Conservation (phyloP, 73 alveolate genomes). For the Loxodes magnus region DNA sequence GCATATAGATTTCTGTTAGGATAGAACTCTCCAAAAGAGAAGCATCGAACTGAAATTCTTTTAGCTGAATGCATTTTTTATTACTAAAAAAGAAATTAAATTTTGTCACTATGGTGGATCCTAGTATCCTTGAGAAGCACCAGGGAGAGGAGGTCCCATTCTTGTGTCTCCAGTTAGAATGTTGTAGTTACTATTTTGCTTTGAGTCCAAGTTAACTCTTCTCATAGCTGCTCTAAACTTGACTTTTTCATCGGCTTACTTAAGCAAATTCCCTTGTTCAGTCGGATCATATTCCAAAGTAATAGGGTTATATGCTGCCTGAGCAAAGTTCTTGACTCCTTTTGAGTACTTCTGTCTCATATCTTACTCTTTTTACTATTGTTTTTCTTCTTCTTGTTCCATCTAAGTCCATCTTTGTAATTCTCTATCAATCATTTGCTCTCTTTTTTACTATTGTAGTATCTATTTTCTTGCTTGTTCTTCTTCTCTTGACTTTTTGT, state of each 20-base stretch:
- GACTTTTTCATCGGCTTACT: slow-evolving; percentile 77
- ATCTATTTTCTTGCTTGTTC: slow-evolving; percentile 49
- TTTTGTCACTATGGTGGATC: too few species aligned
- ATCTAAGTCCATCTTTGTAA: slow-evolving; percentile 81
- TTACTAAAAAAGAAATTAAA: background rate
- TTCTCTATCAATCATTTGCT: slow-evolving; percentile 67
- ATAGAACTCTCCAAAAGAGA: background rate
- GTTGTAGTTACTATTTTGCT: slow-evolving; percentile 86
- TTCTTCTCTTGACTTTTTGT: slow-evolving; percentile 54
- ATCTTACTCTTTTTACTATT: slow-evolving; percentile 57
- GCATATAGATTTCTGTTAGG: slow-evolving; percentile 1
- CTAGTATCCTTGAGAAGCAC: too few species aligned
- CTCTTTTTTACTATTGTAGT: slow-evolving; percentile 40
- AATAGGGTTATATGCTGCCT: slow-evolving; percentile 85
- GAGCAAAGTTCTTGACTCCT: slow-evolving; percentile 84
- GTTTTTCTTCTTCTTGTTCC: slow-evolving; percentile 78
- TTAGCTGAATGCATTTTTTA: slow-evolving; percentile 4
- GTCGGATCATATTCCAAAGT: slow-evolving; percentile 84
- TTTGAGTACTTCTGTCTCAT: slow-evolving; percentile 56
- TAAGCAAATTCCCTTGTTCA: slow-evolving; percentile 72
- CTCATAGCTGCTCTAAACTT: slow-evolving; percentile 82
- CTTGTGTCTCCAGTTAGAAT: slow-evolving; percentile 83
- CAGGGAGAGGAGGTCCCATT: too few species aligned
- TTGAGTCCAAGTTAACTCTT: slow-evolving; percentile 76
- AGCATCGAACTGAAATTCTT: background rate